Evolutionary conservation across 2,329 filamentous ascomycete genomes (phyloP), one percentile per base, ranked within the genome.

Genomic region (Aspergillus pseudoglaucus): DNA sequence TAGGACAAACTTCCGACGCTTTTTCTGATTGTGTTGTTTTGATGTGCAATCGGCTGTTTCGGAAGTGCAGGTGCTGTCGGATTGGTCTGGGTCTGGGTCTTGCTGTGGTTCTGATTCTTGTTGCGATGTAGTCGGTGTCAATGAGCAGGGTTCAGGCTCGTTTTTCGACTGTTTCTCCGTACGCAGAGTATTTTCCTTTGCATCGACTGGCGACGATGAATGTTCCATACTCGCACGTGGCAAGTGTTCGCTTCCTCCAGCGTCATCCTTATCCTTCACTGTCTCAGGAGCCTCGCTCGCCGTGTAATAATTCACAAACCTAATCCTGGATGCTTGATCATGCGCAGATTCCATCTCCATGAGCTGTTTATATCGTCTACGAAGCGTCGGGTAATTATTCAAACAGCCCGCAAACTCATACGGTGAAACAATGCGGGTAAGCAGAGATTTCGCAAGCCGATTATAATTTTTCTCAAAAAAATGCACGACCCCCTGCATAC

Each of bases 241-340:
- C 48, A 47, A 57, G 37, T 39, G 56, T 46, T 65, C 37, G 9
- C 18, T 39, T 39, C 10, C 37, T 39, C 37, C 37, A 8, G 37
- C 37, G 37, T 39, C n/a, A 18, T 30, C 10, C 9, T 62, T 63
- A 50, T 73, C 69, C 53, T 62, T 59, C 14, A 38, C 49, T 6
- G 52, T 17, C 42, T 32, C 37, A 39, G 37, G 37, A 39, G 8
- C 4, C 2, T 39, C 17, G 55, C 87, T 90, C n/a, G 87, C 79
- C 1, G 90, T 95, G 63, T 91, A 95, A 64, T 95, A 95, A 62
- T 95, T 95, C 48, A 88, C 76, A 59, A 95, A 95, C 14, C 89
- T 79, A 9, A 93, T 54, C 47, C 62, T 50, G 60, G 56, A 47
- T 45, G 66, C 39, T 55, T 62, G 66, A 1, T 78, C 58, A 53